These are phyloP conservation scores for Aspergillus spinulosporus DNA, from an alignment of 2,329 filamentous ascomycete species.

Conservation along the genomic window DNA sequence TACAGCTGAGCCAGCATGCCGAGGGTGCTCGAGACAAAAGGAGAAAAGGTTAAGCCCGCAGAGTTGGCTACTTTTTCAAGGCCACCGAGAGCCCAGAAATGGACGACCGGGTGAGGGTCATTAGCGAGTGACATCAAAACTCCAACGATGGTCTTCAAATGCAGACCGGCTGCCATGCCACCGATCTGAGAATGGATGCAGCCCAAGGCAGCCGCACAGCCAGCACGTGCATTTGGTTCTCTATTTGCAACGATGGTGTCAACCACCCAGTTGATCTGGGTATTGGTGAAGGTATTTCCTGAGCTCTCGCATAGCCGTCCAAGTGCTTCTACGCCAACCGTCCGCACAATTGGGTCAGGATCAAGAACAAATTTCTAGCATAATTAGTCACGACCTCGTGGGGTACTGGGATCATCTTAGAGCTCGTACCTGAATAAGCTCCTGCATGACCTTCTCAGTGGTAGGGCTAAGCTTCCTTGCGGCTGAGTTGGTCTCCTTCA, in stretches of 20 bases:
- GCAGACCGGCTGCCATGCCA: conserved; percentile 94
- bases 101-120: conserved; percentile 90
- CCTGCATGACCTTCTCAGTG: conserved; percentile 70
- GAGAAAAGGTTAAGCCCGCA: conserved; percentile 86
- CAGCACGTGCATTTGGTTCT: conserved; percentile 88
- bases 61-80: conserved; percentile 84
- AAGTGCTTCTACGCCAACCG: conserved; percentile 78
- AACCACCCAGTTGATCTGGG: conserved; percentile 85
- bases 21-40: conserved; percentile 84
- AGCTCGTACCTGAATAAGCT: conserved; percentile 73
- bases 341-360: conserved; percentile 81
- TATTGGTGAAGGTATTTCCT: conserved; percentile 84
- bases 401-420: not conserved
- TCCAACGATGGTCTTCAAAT: conserved; percentile 96
- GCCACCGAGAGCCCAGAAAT: conserved; percentile 94
- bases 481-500: conserved; percentile 73
- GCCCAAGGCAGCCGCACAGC: conserved; percentile 89
- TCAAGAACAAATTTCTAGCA: conserved; percentile 72
- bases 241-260: conserved; percentile 93
- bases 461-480: conserved; percentile 72
- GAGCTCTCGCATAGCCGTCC: conserved; percentile 81
- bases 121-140: conserved; percentile 97
- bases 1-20: conserved; percentile 95
- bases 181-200: conserved; percentile 94
- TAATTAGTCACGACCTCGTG: conserved; percentile 6